Percentiles rank a stretch among this genome's conserved stretches.
Evolutionary conservation across 345 rosid genomes (phyloP).

Genomic region (Odontarrhena argentea): DNA sequence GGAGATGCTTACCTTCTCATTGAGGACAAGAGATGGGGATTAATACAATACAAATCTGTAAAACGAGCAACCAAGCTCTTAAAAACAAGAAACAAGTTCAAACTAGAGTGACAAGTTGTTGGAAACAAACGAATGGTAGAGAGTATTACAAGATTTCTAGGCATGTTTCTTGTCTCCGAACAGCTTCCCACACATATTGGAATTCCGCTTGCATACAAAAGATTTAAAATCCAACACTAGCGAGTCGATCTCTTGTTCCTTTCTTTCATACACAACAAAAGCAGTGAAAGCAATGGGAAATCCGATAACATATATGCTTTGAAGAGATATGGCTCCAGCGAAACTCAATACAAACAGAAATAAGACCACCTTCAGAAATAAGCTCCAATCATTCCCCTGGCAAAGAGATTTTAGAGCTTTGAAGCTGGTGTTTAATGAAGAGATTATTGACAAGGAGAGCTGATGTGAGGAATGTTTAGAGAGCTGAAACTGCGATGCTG

Average conservation of each 20-base stretch:
- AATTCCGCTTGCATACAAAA: conserved; percentile 48
- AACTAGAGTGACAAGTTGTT: conserved; percentile 14
- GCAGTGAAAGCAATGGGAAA: conserved; percentile 59
- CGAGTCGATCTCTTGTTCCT: conserved; percentile 68
- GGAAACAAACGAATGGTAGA: conserved; percentile 19
- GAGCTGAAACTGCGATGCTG: conserved; percentile 59
- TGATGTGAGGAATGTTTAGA: conserved; percentile 59
- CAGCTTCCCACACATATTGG: conserved; percentile 50
- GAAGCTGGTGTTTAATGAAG: conserved; percentile 67
- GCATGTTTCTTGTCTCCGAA: conserved; percentile 50
- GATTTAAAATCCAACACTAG: conserved; percentile 48
- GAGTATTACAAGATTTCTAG: conserved; percentile 25
- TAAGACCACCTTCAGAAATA: conserved; percentile 71
- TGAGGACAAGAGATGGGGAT: too few relatives aligned
- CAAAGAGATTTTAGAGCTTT: conserved; percentile 62
- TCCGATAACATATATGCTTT: conserved; percentile 60
- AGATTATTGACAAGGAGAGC: conserved; percentile 56
- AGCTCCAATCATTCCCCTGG: conserved; percentile 74
- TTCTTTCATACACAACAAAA: conserved; percentile 61
- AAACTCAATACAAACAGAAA: conserved; percentile 57
- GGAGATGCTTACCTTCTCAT: too few relatives aligned
- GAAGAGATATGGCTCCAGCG: conserved; percentile 64
- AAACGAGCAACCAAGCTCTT: too few relatives aligned
- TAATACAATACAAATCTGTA: too few relatives aligned
- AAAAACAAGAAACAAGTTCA: not conserved